Evolutionary conservation across 805 yeast species (phyloP), one percentile per base, ranked within the genome.

Genomic region (Candida tibetensis): DNA sequence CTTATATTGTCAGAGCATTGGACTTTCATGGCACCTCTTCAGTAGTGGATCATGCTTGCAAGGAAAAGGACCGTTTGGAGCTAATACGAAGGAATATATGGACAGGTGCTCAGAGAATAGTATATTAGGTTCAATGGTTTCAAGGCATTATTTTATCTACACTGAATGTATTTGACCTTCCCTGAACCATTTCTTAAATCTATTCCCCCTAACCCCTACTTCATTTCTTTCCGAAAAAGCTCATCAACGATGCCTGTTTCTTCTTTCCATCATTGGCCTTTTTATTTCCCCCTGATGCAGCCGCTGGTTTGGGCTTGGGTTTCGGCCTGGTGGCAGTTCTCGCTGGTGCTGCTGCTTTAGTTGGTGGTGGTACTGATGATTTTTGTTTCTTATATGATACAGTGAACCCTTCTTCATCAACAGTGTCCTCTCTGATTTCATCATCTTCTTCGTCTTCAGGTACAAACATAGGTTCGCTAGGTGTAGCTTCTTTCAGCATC

Each of bases 331-430:
- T 17, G 17, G 27, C 35, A 9, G 42, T 37, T 32, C 42, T 42
- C n/a, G 46, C 32, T 13, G 44, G 30, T 22, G 23, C 30, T 5
- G 25, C 14, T 17, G 10, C 26, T 14, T 27, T 27, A 14, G 30
- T 12, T 12, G 13, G 30, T 23, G 9, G 26, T 9, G 26, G 26
- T 12, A n/a, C n/a, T n/a, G n/a, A n/a, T n/a, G n/a, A n/a, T 10
- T 21, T 21, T 10, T 21, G 25, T 48, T 55, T 56, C 25, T 57
- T 55, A 33, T 53, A 58, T 2, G 76, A 68, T 0, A 74, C 69
- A 16, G 72, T 56, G 47, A 66, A 76, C 1, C 81, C 81, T 37
- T 76, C 81, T 27, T 72, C 79, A 44, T 75, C 81, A 17, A 64
- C 60, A 5, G 47, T 37, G 15, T 44, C 42, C 15, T 37, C 38